These are phyloP conservation scores for Candida corydali DNA, from an alignment of 805 yeast species.

Conservation along the genomic window DNA sequence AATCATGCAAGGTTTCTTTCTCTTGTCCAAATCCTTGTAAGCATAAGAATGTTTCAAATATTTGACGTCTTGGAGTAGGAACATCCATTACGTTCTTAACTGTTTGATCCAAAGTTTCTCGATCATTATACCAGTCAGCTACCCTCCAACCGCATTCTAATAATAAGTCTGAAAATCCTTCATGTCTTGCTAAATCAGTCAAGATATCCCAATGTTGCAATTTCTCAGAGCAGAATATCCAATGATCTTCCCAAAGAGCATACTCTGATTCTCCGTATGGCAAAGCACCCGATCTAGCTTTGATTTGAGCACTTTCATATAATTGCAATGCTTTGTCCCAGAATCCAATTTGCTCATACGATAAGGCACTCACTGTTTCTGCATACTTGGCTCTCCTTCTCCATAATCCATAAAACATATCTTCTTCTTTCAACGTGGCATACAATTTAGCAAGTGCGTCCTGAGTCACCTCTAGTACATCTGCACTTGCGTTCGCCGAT, in stretches of 20 bases:
- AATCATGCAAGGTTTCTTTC: slow-evolving; percentile 78
- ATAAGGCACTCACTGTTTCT: slow-evolving; percentile 88
- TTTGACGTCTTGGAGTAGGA: slow-evolving; percentile 95
- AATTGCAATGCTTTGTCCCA: slow-evolving; percentile 93
- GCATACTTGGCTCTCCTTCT: slow-evolving; percentile 91
- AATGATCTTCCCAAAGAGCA: slow-evolving; percentile 96
- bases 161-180: slow-evolving; percentile 90
- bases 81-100: slow-evolving; percentile 97
- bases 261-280: slow-evolving; percentile 96
- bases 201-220: slow-evolving; percentile 97
- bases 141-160: slow-evolving; percentile 99
- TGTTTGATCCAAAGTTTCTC: slow-evolving; percentile 90
- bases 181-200: slow-evolving; percentile 95
- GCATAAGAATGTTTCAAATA: slow-evolving; percentile 89
- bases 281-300: slow-evolving; percentile 89
- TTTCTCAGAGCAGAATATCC: slow-evolving; percentile 97
- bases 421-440: slow-evolving; percentile 85
- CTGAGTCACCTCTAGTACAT: slow-evolving; percentile 77
- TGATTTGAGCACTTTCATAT: slow-evolving; percentile 94
- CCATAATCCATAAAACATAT: slow-evolving; percentile 98
- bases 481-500: slow-evolving; percentile 63
- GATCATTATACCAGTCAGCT: slow-evolving; percentile 95
- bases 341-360: slow-evolving; percentile 90
- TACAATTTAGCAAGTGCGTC: slow-evolving; percentile 91
- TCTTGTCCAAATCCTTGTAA: slow-evolving; percentile 93